Conservation (phyloP, 805 yeast genomes). For the Yueomyces sinensis region DNA sequence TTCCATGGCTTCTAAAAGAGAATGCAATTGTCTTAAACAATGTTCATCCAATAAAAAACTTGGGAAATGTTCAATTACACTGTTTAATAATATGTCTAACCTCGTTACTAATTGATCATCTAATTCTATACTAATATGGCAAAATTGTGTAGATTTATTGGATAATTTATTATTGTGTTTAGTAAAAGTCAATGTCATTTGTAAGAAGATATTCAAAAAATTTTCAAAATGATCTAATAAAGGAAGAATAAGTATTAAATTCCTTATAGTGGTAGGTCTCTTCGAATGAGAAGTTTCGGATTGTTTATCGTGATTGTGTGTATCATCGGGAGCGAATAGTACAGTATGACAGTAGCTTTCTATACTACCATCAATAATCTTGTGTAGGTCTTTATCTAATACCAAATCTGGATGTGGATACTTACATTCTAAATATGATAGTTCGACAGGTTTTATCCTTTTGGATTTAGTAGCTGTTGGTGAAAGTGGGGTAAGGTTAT, state of each 20-base stretch:
- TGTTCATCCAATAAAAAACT: conserved; percentile 56
- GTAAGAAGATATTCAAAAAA: conserved; percentile 32
- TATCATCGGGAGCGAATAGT: conserved; percentile 26
- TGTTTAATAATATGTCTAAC: conserved; percentile 38
- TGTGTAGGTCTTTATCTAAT: conserved; percentile 32
- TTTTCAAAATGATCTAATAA: conserved; percentile 35
- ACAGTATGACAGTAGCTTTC: conserved; percentile 73
- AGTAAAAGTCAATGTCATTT: conserved; percentile 26
- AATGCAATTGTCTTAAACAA: conserved; percentile 13
- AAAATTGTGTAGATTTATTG: conserved; percentile 10
- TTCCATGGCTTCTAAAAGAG: conserved; percentile 34
- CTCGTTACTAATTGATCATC: conserved; percentile 36
- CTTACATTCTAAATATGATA: conserved; percentile 27
- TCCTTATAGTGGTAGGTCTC: conserved; percentile 11
- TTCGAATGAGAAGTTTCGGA: background rate
- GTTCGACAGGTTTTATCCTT: background rate
- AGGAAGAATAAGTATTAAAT: conserved; percentile 41
- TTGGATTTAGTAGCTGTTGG: background rate
- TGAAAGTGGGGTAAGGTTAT: too few species aligned
- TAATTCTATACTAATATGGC: conserved; percentile 20
- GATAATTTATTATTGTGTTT: conserved; percentile 16
- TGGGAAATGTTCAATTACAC: conserved; percentile 44
- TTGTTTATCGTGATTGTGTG: background rate
- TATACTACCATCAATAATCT: conserved; percentile 38
- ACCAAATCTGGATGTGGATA: conserved; percentile 53